Base-by-base conservation (phyloP, 2,329 filamentous ascomycete species). In the Thelonectria blattea region DNA sequence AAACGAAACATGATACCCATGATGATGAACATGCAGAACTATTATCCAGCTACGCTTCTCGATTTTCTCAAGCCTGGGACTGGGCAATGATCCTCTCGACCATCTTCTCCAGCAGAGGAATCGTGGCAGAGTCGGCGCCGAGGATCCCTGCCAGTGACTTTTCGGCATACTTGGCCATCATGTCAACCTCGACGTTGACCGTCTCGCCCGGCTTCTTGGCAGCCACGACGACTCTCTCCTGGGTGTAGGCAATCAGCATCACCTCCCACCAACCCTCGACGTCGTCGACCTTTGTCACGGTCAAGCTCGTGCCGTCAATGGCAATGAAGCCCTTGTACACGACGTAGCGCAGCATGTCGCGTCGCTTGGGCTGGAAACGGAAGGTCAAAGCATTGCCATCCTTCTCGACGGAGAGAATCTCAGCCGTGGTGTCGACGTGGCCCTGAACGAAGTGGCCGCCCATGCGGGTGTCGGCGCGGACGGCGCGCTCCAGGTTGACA, bases 361-460 rank as follows among this genome's bases (percentile, higher is more conserved):
- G 81, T 65, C 91, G 87, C 62, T 83, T 82, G 5, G 94, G 93
- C 74, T 84, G 81, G 76, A 99, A 88, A 39, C 94, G 86, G 76
- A 98, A 91, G 1, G 92, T 96, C 62, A 96, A 77, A 7, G 95
- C 92, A 78, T 98, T 97, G 58, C 94, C 93, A 76, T 99, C 95
- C 3, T 89, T 88, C 17, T 85, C 88, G 37, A 91, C 85, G 45
- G 85, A 85, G 41, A 89, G 73, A 62, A 99, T 91, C 45, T 84
- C 85, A 0, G 94, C 95, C 41, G 90, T 88, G 11, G 92, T 94
- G 77, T 99, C 96, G 62, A 99, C 94, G 76, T 99, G 95, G 42
- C 95, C 95, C 79, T 99, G 96, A 32, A 98, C 94, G 72, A 98
- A 97, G 79, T 99, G 95, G 0, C 95, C 95, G 48, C 96, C 95